Evolutionary conservation across 2,329 filamentous ascomycete genomes (phyloP).

Genomic region (Diaporthe ampelina): DNA sequence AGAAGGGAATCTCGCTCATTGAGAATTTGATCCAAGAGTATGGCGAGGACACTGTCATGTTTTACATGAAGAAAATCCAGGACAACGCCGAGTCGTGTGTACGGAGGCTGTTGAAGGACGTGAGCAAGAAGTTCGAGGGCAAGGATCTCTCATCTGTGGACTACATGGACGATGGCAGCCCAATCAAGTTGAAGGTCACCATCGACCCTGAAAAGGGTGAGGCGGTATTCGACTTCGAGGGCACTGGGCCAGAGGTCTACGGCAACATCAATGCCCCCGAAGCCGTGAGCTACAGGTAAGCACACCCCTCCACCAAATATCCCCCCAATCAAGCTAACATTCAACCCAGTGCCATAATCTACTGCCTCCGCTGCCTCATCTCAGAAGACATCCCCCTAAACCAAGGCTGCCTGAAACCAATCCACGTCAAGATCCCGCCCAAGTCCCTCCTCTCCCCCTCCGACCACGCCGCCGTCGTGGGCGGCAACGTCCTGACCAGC

Average conservation of each 20-base stretch:
- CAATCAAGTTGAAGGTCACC: slow-evolving; percentile 80
- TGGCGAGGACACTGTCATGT: slow-evolving; percentile 81
- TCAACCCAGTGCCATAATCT: slow-evolving; percentile 78
- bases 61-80: slow-evolving; percentile 88
- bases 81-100: slow-evolving; percentile 84
- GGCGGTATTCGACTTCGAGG: slow-evolving; percentile 82
- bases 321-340: slow-evolving; percentile 39
- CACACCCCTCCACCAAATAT: neutral
- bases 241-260: slow-evolving; percentile 82
- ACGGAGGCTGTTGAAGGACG: slow-evolving; percentile 77
- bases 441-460: slow-evolving; percentile 82
- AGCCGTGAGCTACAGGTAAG: slow-evolving; percentile 76
- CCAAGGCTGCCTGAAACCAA: slow-evolving; percentile 85
- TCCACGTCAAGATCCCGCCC: slow-evolving; percentile 80
- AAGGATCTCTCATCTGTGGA: slow-evolving; percentile 81
- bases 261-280: slow-evolving; percentile 84
- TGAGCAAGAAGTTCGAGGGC: slow-evolving; percentile 78
- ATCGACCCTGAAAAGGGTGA: slow-evolving; percentile 82
- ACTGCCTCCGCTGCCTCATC: slow-evolving; percentile 85
- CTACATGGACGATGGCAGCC: slow-evolving; percentile 89
- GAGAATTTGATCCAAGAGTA: slow-evolving; percentile 82
- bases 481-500: slow-evolving; percentile 84
- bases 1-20: slow-evolving; percentile 86
- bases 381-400: slow-evolving; percentile 87
- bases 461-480: slow-evolving; percentile 83